phyloP scores from a whole-genome alignment of 2,329 filamentous ascomycete genomes.

The Myriosclerotinia duriaeana region DNA sequence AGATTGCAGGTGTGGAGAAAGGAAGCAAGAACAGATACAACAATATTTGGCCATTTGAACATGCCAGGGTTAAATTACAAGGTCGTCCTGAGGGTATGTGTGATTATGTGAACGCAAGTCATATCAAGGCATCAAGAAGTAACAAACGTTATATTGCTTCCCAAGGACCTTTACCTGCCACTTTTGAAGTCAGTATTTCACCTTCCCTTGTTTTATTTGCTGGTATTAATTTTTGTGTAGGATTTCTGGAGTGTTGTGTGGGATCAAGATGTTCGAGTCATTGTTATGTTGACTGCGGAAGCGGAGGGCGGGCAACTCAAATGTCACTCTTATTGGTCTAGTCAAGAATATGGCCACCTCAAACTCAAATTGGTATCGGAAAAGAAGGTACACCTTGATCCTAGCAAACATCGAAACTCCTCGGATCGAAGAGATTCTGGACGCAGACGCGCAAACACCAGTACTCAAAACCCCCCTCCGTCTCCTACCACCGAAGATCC shows the following conservation, averaged over 20 bases:
- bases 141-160: slow-evolving; percentile 95
- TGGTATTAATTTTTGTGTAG: slow-evolving; percentile 46
- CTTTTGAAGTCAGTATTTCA: slow-evolving; percentile 70
- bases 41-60: slow-evolving; percentile 95
- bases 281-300: slow-evolving; percentile 96
- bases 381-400: slow-evolving; percentile 74
- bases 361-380: slow-evolving; percentile 77
- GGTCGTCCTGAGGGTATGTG: slow-evolving; percentile 66
- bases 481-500: slow-evolving; percentile 56
- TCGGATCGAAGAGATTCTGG: slow-evolving; percentile 43
- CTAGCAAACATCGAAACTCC: slow-evolving; percentile 49
- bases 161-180: slow-evolving; percentile 88
- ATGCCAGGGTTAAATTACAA: slow-evolving; percentile 79
- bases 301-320: slow-evolving; percentile 91
- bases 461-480: slow-evolving; percentile 45
- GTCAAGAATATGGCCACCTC: slow-evolving; percentile 73
- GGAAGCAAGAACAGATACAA: slow-evolving; percentile 96
- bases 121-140: slow-evolving; percentile 75
- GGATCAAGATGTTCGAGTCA: slow-evolving; percentile 92
- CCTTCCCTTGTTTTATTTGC: slow-evolving; percentile 17
- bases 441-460: slow-evolving; percentile 56
- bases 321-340: slow-evolving; percentile 91
- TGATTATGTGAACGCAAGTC: slow-evolving; percentile 95
- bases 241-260: slow-evolving; percentile 98
- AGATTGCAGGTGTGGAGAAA: slow-evolving; percentile 90